Base-by-base conservation (phyloP, 345 rosid species). In the Streptanthus diversifolius region DNA sequence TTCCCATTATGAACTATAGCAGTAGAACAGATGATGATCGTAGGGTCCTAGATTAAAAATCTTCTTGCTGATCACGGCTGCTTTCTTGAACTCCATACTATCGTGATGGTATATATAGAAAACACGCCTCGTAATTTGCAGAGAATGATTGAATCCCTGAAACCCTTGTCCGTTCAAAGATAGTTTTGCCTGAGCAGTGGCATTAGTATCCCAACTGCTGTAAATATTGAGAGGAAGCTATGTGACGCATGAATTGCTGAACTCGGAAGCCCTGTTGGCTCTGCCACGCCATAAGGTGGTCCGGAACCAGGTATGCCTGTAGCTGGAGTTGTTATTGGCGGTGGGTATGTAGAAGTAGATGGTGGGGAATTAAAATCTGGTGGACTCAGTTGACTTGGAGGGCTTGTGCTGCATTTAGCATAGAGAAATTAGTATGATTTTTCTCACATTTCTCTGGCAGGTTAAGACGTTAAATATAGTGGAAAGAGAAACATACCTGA, bases 191-290 rank as follows among this genome's bases (percentile, higher is more conserved):
- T 77, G 71, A 78, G 72, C 63, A 86, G 77, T 72, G 81, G 71
- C 61, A 80, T 78, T 51, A 78, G 54, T 33, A 86, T 74, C 41
- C 79, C 80, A 44, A 81, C 62, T 40, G 83, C 73, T 32, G 82
- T 61, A 72, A 83, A 75, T 68, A 89, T 48, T 70, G 82, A 67
- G 67, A 80, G 67, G 43, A 72, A 64, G 80, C 80, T 74, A 74
- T 63, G 66, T 43, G 88, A 78, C 35, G 79, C 40, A 22, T 78
- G 63, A 72, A 76, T 76, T 67, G 98, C 90, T 54, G 96, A 88
- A 83, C 75, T 93, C 33, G 97, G 97, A 54, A 77, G 80, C 44
- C 96, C 90, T 9, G 90, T 81, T 63, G 99, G 97, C 80, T 85
- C 96, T 52, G 88, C 88, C 43, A 85, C 84, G 2, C 96, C 95